Evolutionary conservation across 2,329 filamentous ascomycete genomes (phyloP).

Genomic region (Exophiala aquamarina): DNA sequence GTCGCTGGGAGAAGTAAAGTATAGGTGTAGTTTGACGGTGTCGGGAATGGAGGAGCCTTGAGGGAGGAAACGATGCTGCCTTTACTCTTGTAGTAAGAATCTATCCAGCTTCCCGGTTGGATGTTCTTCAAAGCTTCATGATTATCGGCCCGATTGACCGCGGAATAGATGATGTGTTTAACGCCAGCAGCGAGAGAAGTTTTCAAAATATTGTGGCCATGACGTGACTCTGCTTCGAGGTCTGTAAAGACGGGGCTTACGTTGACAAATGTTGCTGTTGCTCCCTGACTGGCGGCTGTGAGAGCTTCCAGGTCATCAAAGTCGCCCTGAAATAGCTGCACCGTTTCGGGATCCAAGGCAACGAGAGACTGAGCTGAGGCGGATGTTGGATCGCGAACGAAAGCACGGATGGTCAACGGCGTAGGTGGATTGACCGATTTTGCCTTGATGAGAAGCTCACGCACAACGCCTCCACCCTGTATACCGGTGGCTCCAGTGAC

Average conservation of each 20-base stretch:
- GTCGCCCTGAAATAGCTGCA: conserved; percentile 59
- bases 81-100: conserved; percentile 2
- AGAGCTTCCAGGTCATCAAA: conserved; percentile 44
- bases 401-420: conserved; percentile 53
- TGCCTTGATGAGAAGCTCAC: conserved; percentile 27
- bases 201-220: conserved; percentile 12
- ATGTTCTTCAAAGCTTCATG: not conserved
- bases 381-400: conserved; percentile 57
- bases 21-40: conserved; percentile 2
- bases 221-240: conserved; percentile 6
- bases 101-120: not conserved
- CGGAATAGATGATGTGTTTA: conserved; percentile 10
- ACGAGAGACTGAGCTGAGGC: conserved; percentile 49
- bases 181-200: conserved; percentile 3
- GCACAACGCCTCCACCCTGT: conserved; percentile 37
- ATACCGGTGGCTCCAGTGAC: conserved; percentile 40
- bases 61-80: not conserved
- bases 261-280: conserved; percentile 12
- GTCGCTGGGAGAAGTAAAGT: conserved; percentile 5
- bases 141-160: not conserved
- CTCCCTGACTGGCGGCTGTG: not conserved
- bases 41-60: conserved; percentile 4
- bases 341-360: conserved; percentile 38
- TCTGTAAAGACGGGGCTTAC: conserved; percentile 12
- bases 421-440: conserved; percentile 8